Base-by-base conservation (phyloP, 2,329 filamentous ascomycete species). In the Fusarium odoratissimum region DNA sequence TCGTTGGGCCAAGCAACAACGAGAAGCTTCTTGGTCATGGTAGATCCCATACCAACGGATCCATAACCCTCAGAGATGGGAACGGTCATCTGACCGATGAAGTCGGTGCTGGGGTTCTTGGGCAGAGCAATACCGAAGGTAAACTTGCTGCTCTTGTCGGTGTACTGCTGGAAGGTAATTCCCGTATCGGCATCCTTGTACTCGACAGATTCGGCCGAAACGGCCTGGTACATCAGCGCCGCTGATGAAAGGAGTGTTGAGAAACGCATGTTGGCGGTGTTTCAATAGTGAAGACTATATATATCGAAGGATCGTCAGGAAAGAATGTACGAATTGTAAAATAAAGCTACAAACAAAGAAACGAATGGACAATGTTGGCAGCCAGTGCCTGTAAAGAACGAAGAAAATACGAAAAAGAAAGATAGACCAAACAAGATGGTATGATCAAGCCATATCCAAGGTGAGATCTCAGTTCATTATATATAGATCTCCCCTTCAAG, bases 21-120 rank as follows among this genome's bases (percentile, higher is more conserved):
- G 58, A 92, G 85, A 6, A 91, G 81, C 41, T 85, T 85, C 71
- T 86, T 85, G 12, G 85, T 87, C 90, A 92, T 92, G 54, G 83
- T 82, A 8, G 86, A 86, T 14, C 85, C 86, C 59, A 91, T 83
- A 2, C 87, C 86, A 25, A 91, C 75, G 71, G 89, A 91, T 21
- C 89, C 90, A 30, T 84, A 83, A 7, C 83, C 81, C 51, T 83
- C 82, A 42, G 82, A 82, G 16, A 84, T 84, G 61, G 83, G 74
- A 77, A 90, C 89, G 52, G 91, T 80, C 55, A 88, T 84, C 35
- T 68, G 73, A 41, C 89, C 90, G 63, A 91, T 88, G 72, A 90
- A 91, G 76, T 91, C 90, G 48, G 81, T 84, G 9, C 84, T 83
- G 58, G 86, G 87, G 75, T 85, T 80, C 21, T 79, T 72, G 9